Base-by-base conservation (phyloP, 2,329 filamentous ascomycete genomes). In the Akanthomyces dipterigenus region DNA sequence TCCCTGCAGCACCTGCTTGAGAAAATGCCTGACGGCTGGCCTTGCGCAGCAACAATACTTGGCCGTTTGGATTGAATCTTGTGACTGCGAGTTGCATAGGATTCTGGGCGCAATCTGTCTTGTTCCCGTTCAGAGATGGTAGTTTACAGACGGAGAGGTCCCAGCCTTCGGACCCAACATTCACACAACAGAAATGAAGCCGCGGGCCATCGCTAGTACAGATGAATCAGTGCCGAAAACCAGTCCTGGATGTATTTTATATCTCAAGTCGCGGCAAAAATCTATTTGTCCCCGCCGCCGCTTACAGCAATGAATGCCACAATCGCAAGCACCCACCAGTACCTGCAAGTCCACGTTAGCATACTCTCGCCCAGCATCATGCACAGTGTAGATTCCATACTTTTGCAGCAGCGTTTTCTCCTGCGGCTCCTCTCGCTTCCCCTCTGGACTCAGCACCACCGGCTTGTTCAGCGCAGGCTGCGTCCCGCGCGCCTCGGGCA, bases 371-470 rank as follows among this genome's bases (percentile, higher is more conserved):
- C 38, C 20, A 11, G 11, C n/a, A 34, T 36, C 18, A 26, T 26
- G 18, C 34, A 54, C 34, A 18, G 31, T 16, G 7, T 9, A 16
- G 6, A 31, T 9, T 9, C 31, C 53, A 2, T 77, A 88, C 86
- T 87, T 88, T 73, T 88, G 86, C 61, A 89, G 70, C 64, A 89
- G 79, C 1, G 82, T 79, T 80, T 88, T 89, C 75, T 88, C 84
- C 60, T 73, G 74, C 69, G 80, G 79, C 64, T 78, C 77, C 46
- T 80, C 80, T 71, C 83, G 78, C 75, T 79, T 84, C 18, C 86
- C 86, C 65, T 87, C 82, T 0, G 83, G 77, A 50, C 76, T 81
- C 64, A 89, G 72, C 53, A 88, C 81, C 42, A 89, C 78, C 3
- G 86, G 86, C 73, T 82, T 83, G 67, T 88, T 88, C 67, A 89